Evolutionary conservation across 768 basidiomycete genomes (phyloP).

Genomic region (Suillus subluteus): DNA sequence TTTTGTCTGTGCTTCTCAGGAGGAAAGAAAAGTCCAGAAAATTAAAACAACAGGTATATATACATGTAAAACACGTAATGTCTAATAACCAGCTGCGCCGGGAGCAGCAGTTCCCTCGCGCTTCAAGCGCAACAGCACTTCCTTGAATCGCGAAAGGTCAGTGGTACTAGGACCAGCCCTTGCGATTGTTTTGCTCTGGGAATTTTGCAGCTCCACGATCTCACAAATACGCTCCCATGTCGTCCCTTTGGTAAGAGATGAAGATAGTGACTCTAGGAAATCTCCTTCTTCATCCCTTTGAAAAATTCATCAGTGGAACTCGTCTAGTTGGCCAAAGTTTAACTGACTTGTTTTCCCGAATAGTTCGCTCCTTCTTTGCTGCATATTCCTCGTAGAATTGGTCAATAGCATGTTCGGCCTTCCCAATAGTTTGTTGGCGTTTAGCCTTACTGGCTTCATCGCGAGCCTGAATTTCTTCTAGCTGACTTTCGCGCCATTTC

Average conservation of each 20-base stretch:
- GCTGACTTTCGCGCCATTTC: slow-evolving; percentile 87
- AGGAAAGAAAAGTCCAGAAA: not conserved
- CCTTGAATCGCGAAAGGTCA: slow-evolving; percentile 89
- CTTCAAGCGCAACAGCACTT: slow-evolving; percentile 86
- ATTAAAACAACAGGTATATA: slow-evolving; percentile 7
- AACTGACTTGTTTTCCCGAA: slow-evolving; percentile 90
- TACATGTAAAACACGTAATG: slow-evolving; percentile 15
- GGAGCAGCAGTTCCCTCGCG: slow-evolving; percentile 91
- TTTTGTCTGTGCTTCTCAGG: not conserved
- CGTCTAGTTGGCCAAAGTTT: not conserved
- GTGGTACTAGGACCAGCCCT: slow-evolving; percentile 86
- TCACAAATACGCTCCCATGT: slow-evolving; percentile 96
- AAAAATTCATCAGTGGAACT: slow-evolving; percentile 8
- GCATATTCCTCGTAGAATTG: slow-evolving; percentile 90
- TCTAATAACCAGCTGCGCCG: slow-evolving; percentile 89
- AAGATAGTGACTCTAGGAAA: slow-evolving; percentile 72
- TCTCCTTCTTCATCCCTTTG: slow-evolving; percentile 84
- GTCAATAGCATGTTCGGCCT: slow-evolving; percentile 86
- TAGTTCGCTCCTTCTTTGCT: slow-evolving; percentile 85
- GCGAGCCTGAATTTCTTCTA: slow-evolving; percentile 78
- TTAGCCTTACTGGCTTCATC: slow-evolving; percentile 79
- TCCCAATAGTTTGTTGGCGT: slow-evolving; percentile 81
- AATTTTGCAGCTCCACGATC: slow-evolving; percentile 87
- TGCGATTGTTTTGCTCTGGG: slow-evolving; percentile 95
- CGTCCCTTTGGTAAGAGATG: slow-evolving; percentile 83